Percentiles rank a stretch among this genome's conserved stretches.
Conservation (phyloP, 2,329 filamentous ascomycete genomes). For the Xylariaceae sp. region DNA sequence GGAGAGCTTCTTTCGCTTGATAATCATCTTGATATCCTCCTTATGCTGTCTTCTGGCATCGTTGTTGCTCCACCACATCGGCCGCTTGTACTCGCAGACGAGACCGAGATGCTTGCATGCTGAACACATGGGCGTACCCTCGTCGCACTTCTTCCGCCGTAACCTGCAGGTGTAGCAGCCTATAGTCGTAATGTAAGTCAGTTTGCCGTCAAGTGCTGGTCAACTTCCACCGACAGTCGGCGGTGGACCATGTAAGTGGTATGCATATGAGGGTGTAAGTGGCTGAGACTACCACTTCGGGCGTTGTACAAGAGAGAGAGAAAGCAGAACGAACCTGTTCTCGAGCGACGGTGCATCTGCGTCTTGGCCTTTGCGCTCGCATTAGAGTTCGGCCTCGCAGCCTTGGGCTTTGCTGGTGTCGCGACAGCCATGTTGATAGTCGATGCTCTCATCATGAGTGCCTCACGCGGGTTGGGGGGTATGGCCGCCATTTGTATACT, state of each 20-base stretch:
- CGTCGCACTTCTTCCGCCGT: constrained; percentile 64
- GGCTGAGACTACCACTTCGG: constrained; percentile 15
- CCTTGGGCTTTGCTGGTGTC: constrained; percentile 54
- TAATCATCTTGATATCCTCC: constrained; percentile 93
- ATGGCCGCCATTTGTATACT: constrained; percentile 59
- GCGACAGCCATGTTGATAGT: constrained; percentile 57
- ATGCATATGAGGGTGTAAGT: too few relatives aligned
- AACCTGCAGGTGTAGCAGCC: constrained; percentile 66
- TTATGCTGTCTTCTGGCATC: constrained; percentile 82
- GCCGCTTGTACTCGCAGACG: constrained; percentile 91
- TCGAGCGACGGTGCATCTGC: constrained; percentile 90
- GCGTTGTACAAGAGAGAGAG: constrained; percentile 28
- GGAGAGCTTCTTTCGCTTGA: constrained; percentile 91
- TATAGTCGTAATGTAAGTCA: constrained; percentile 31
- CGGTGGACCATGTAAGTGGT: too few relatives aligned
- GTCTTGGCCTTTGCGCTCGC: constrained; percentile 60
- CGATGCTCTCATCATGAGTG: constrained; percentile 45
- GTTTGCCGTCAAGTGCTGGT: constrained; percentile 26
- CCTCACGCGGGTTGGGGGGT: constrained; percentile 55
- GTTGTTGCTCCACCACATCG: constrained; percentile 95
- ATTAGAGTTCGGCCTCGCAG: constrained; percentile 47
- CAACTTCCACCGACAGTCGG: too few relatives aligned
- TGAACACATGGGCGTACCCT: constrained; percentile 56
- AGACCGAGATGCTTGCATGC: constrained; percentile 72
- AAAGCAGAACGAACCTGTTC: constrained; percentile 68